Base-by-base conservation (phyloP, 352 stramenopile species). In the Pelagophyceae sp. region DNA sequence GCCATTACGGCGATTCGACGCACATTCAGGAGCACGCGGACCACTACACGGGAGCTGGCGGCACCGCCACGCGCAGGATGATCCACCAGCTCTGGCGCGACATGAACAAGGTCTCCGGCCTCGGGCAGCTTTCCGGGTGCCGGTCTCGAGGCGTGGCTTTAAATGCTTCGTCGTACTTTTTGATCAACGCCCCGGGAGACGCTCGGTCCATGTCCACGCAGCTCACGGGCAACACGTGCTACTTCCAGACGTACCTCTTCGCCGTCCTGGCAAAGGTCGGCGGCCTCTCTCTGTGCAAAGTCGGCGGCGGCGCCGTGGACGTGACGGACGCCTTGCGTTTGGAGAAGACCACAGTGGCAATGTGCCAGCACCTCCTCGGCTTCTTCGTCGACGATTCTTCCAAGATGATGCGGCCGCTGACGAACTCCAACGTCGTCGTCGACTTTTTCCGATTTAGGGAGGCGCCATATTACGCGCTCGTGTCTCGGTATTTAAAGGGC, bases 241-340 rank as follows among this genome's bases (percentile, higher is more conserved):
- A 86, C 58, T 86, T 86, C 58, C 82, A 86, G 77, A 85, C 81
- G 19, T 86, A 83, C 77, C 76, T 86, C 65, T 86, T 86, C 37
- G 81, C 80, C 45, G 72, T 86, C 23, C 76, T 86, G 2, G 83
- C 79, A 72, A 83, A 84, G 76, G 80, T 81, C 60, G 82, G 82
- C 65, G 81, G 80, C 77, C 74, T 86, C 33, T 81, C 78, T 5
- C n/a, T 69, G 15, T n/a, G n/a, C n/a, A n/a, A n/a, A n/a, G n/a
- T n/a, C n/a, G 76, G 82, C 37, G 78, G 77, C 35, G 58, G 67
- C 27, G 80, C 74, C 37, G 76, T 86, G 19, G 31, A 76, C 38
- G 76, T 86, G 38, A 72, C 76, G 40, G 77, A 85, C 35, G 60
- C 72, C 0, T 61, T 38, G n/a, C 65, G 82, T 3, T 77, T 86